Percentiles rank a stretch among this genome's conserved stretches.
phyloP scores from a whole-genome alignment of 2,329 filamentous ascomycete genomes.

The Neofusicoccum umdonicola region DNA sequence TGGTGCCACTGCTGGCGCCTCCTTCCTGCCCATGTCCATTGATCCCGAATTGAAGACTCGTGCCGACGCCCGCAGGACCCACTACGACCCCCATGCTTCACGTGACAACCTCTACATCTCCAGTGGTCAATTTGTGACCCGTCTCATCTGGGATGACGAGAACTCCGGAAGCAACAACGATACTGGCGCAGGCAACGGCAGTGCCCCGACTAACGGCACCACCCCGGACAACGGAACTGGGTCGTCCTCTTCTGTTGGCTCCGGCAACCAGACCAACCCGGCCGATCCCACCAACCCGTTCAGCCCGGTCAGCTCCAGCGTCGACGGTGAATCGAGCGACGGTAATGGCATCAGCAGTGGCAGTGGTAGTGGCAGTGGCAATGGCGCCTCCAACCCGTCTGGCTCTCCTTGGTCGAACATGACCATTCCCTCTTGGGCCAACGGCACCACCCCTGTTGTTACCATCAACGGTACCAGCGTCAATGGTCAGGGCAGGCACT shows the following conservation, averaged over 20 bases:
- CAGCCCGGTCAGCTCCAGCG: neutral
- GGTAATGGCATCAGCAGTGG: neutral
- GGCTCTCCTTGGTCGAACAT: neutral
- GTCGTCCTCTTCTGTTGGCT: neutral
- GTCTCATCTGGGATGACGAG: conserved; percentile 5
- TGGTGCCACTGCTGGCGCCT: neutral
- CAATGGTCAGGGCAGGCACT: conserved; percentile 8
- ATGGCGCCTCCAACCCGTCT: neutral
- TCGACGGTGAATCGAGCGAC: neutral
- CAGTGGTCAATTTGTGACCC: conserved; percentile 13
- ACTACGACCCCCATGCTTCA: conserved; percentile 29
- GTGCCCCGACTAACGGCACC: too few species aligned
- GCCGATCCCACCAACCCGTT: neutral
- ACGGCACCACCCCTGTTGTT: neutral
- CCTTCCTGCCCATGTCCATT: conserved; percentile 26
- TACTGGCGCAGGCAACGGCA: neutral
- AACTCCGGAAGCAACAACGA: neutral
- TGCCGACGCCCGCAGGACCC: conserved; percentile 28
- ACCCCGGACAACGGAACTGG: neutral
- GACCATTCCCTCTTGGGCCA: neutral
- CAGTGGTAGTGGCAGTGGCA: neutral
- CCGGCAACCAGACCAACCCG: neutral
- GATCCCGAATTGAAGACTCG: conserved; percentile 26
- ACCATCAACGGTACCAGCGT: neutral
- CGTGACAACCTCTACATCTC: conserved; percentile 26